phyloP scores from a whole-genome alignment of 2,329 filamentous ascomycete genomes.

The Paecilomyces formosus region DNA sequence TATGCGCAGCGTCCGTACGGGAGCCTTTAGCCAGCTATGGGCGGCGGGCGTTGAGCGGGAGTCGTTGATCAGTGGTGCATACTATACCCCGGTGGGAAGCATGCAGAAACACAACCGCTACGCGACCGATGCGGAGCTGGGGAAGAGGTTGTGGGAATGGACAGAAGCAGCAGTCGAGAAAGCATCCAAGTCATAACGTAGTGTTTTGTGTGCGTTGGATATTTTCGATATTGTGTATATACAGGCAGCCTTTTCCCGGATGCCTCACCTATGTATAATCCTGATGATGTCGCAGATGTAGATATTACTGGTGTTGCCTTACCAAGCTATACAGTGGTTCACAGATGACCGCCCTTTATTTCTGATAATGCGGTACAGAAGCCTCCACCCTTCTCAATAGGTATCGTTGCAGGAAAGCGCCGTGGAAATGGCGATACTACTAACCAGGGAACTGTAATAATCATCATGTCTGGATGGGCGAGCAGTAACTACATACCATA shows the following conservation, averaged over 20 bases:
- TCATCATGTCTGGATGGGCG: no score
- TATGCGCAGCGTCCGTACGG: constrained; percentile 24
- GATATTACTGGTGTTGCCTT: background rate
- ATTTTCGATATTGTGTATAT: background rate
- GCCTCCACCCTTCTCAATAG: no score
- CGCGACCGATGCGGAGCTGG: constrained; percentile 24
- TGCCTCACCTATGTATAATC: background rate
- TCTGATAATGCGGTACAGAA: no score
- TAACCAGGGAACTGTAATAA: no score
- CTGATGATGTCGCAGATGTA: background rate
- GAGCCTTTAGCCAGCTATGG: constrained; percentile 37
- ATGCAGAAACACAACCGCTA: constrained; percentile 21
- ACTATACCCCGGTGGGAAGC: constrained; percentile 34
- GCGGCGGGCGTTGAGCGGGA: constrained; percentile 26
- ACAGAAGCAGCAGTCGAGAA: constrained; percentile 25
- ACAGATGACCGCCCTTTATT: no score
- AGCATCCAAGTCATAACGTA: background rate
- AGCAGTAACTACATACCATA: no score
- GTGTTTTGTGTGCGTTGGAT: background rate
- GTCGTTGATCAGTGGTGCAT: constrained; percentile 29
- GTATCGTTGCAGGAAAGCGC: no score
- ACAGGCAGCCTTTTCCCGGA: background rate
- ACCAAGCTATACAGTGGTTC: no score
- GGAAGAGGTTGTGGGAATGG: constrained; percentile 36
- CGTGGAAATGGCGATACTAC: no score